Evolutionary conservation across 2,329 filamentous ascomycete genomes (phyloP).

Genomic region (Trichoderma citrinoviride): DNA sequence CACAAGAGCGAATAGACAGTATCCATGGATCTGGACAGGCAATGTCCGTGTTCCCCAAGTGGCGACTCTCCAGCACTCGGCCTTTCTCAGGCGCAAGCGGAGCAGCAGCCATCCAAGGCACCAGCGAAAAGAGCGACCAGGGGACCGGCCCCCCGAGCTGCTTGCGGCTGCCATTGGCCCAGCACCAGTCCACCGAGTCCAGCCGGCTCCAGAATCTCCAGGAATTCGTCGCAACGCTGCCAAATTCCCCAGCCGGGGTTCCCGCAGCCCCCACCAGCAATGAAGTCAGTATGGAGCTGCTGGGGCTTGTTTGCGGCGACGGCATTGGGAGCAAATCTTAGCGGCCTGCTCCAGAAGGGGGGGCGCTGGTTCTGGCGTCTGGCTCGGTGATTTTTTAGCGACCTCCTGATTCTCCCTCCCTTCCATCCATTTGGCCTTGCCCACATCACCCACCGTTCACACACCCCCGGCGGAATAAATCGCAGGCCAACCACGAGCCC

Average conservation of each 20-base stretch:
- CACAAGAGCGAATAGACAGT: background rate
- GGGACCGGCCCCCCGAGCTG: background rate
- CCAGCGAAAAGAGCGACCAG: slow-evolving; percentile 18
- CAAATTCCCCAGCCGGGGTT: slow-evolving; percentile 21
- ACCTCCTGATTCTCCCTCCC: slow-evolving; percentile 11
- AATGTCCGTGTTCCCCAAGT: slow-evolving; percentile 4
- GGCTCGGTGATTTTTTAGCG: background rate
- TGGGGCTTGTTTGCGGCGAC: slow-evolving; percentile 7
- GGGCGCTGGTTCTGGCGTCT: background rate
- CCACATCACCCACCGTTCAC: background rate
- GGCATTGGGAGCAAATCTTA: background rate
- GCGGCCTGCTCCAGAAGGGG: slow-evolving; percentile 8
- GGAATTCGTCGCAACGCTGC: slow-evolving; percentile 10
- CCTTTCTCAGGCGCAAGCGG: slow-evolving; percentile 2
- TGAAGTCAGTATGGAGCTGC: slow-evolving; percentile 22
- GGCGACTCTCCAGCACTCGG: slow-evolving; percentile 15
- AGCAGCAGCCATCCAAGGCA: slow-evolving; percentile 20
- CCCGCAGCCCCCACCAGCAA: slow-evolving; percentile 21
- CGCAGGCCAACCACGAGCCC: slow-evolving; percentile 9
- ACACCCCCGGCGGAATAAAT: slow-evolving; percentile 5
- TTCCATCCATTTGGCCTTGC: background rate
- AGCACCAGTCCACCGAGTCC: background rate
- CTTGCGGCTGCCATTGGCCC: slow-evolving; percentile 18
- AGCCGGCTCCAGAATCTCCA: slow-evolving; percentile 20
- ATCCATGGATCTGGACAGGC: background rate